Percentiles rank a stretch among this genome's conserved stretches.
Conservation (phyloP, 2,329 filamentous ascomycete species). For the Teratosphaeria gauchensis region DNA sequence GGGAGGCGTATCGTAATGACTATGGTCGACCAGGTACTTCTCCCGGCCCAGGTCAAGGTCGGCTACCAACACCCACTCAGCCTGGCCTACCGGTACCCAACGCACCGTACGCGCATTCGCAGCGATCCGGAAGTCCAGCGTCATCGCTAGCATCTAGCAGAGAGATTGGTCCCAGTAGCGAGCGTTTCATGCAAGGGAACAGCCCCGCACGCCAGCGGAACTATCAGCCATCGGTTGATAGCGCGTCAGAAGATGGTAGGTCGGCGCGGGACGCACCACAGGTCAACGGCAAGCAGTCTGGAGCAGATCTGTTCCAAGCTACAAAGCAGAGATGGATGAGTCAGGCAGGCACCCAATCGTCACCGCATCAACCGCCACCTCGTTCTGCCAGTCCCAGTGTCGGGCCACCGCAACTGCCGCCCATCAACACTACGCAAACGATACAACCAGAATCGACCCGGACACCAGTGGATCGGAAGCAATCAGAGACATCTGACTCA, state of each 20-base stretch:
- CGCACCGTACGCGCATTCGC: conserved; percentile 4
- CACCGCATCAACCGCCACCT: background rate
- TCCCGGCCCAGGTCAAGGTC: conserved; percentile 10
- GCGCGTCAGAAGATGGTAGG: background rate
- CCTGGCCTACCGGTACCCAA: conserved; percentile 2
- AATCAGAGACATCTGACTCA: conserved; percentile 12
- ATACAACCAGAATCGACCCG: conserved; percentile 1
- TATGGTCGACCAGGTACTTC: conserved; percentile 18
- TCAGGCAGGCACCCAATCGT: conserved; percentile 6
- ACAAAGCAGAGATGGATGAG: conserved; percentile 18
- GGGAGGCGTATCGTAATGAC: conserved; percentile 12
- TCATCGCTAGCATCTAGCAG: conserved; percentile 1
- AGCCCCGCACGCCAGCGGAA: conserved; percentile 4
- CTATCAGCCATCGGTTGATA: background rate
- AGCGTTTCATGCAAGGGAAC: background rate
- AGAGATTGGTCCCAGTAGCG: background rate
- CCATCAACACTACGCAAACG: conserved; percentile 9
- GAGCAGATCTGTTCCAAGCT: conserved; percentile 15
- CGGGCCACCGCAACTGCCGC: conserved; percentile 5
- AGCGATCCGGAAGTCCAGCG: conserved; percentile 10
- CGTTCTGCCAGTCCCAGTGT: background rate
- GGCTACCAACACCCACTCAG: background rate
- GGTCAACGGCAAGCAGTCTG: conserved; percentile 4
- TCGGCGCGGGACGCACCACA: background rate
- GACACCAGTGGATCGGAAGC: conserved; percentile 7